These are phyloP conservation scores for Pestalotiopsis sp. DNA, from an alignment of 2,329 filamentous ascomycete species.

Conservation along the genomic window DNA sequence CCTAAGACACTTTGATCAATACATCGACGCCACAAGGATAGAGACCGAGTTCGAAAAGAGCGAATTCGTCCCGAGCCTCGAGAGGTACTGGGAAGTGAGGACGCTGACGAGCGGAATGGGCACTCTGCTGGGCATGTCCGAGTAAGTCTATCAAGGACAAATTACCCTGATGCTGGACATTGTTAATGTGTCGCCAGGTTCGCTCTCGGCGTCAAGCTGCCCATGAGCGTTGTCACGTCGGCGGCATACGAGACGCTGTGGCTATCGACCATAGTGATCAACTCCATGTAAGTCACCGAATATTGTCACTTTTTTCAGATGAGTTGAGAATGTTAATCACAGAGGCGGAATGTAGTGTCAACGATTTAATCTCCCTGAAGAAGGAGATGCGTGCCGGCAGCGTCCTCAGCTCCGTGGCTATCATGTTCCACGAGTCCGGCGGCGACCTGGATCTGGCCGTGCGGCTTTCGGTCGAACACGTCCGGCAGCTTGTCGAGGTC, in stretches of 20 bases:
- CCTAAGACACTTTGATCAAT: constrained; percentile 22
- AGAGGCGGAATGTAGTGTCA: constrained; percentile 17
- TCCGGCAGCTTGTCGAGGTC: constrained; percentile 19
- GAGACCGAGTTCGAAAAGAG: constrained; percentile 23
- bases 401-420: constrained; percentile 27
- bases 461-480: constrained; percentile 23
- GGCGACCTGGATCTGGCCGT: constrained; percentile 25
- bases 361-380: constrained; percentile 27
- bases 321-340: neutral
- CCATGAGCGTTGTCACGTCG: constrained; percentile 18
- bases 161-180: neutral
- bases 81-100: constrained; percentile 28
- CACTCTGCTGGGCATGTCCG: constrained; percentile 23
- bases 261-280: constrained; percentile 25
- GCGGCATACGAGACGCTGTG: constrained; percentile 24
- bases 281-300: constrained; percentile 23
- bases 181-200: constrained; percentile 15
- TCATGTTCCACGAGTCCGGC: constrained; percentile 24
- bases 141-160: constrained; percentile 17
- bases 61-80: constrained; percentile 20
- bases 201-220: constrained; percentile 22
- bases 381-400: constrained; percentile 25
- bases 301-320: neutral
- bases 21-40: constrained; percentile 25
- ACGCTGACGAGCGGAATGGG: constrained; percentile 29